Conservation (phyloP, 768 basidiomycete genomes). For the Phylloporus sp. region DNA sequence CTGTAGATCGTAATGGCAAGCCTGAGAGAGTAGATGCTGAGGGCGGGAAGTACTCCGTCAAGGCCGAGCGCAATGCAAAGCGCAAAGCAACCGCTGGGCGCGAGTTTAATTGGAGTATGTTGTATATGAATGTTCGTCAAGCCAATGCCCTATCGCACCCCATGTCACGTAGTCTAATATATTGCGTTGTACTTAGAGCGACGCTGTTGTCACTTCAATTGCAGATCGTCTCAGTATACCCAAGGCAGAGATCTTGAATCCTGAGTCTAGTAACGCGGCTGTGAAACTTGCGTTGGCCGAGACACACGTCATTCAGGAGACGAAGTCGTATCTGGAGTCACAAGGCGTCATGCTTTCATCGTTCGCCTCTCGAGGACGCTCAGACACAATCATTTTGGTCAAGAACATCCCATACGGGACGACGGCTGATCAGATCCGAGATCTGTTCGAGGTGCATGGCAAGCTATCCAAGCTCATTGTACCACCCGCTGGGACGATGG, state of each 20-base stretch:
- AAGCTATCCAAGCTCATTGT: slow-evolving; percentile 67
- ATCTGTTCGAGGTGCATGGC: slow-evolving; percentile 77
- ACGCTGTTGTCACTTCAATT: slow-evolving; percentile 89
- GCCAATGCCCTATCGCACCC: slow-evolving; percentile 14
- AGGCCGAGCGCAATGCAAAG: slow-evolving; percentile 54
- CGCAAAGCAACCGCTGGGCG: slow-evolving; percentile 66
- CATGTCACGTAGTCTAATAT: slow-evolving; percentile 20
- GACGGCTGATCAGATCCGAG: slow-evolving; percentile 65
- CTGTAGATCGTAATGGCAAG: slow-evolving; percentile 61
- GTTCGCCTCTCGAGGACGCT: slow-evolving; percentile 52
- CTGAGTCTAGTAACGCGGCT: slow-evolving; percentile 76
- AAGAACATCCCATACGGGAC: slow-evolving; percentile 98
- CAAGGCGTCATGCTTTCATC: slow-evolving; percentile 64
- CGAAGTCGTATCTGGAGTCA: slow-evolving; percentile 82
- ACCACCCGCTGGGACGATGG: slow-evolving; percentile 91
- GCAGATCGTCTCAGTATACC: slow-evolving; percentile 84
- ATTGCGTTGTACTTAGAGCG: slow-evolving; percentile 54
- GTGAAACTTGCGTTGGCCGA: slow-evolving; percentile 96
- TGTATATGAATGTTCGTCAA: slow-evolving; percentile 93
- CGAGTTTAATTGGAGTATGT: slow-evolving; percentile 88
- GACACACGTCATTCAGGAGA: slow-evolving; percentile 94
- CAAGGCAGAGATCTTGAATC: slow-evolving; percentile 86
- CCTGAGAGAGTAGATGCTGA: slow-evolving; percentile 37
- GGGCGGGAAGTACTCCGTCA: slow-evolving; percentile 51
- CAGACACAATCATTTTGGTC: slow-evolving; percentile 82